A percentile compares a stretch with the other conserved stretches of the same genome.
Conservation (phyloP, 495 filamentous ascomycete species). For the Lasiosphaeria miniovina region DNA sequence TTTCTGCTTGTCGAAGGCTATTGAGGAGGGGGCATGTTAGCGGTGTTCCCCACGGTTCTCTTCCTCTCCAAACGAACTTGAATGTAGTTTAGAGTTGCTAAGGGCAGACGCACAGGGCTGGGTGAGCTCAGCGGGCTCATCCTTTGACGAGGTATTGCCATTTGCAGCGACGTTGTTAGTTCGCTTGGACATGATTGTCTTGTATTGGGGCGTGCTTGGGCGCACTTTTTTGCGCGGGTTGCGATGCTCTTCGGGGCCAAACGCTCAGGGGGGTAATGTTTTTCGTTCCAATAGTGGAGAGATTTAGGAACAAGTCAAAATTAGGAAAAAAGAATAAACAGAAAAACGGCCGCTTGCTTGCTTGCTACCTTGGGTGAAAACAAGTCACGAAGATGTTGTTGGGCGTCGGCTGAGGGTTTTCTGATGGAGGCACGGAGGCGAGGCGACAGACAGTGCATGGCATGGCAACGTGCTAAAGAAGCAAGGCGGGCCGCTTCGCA, state of each 20-base stretch:
- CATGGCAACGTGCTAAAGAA: neutral
- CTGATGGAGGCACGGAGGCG: constrained; percentile 3
- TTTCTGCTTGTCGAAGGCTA: constrained; percentile 82
- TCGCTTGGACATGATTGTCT: constrained; percentile 48
- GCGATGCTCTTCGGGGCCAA: neutral
- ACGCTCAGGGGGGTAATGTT: neutral
- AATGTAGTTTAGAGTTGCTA: no score
- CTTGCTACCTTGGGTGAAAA: neutral
- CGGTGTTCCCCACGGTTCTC: neutral
- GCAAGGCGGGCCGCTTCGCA: constrained; percentile 2
- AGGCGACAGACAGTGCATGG: neutral
- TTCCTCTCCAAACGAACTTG: neutral
- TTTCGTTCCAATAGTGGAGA: neutral
- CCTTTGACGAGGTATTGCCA: constrained; percentile 32
- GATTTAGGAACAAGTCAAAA: neutral
- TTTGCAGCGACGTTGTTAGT: constrained; percentile 35
- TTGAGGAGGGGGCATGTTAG: constrained; percentile 6
- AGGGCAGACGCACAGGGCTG: constrained; percentile 30
- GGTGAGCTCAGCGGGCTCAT: constrained; percentile 16
- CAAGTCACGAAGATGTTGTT: neutral
- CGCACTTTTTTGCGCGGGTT: neutral
- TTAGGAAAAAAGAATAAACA: neutral
- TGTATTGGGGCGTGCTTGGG: neutral
- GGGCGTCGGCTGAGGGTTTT: neutral
- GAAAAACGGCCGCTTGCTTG: neutral